Conservation (phyloP, 805 yeast genomes). For the Ogataea trehalophila region DNA sequence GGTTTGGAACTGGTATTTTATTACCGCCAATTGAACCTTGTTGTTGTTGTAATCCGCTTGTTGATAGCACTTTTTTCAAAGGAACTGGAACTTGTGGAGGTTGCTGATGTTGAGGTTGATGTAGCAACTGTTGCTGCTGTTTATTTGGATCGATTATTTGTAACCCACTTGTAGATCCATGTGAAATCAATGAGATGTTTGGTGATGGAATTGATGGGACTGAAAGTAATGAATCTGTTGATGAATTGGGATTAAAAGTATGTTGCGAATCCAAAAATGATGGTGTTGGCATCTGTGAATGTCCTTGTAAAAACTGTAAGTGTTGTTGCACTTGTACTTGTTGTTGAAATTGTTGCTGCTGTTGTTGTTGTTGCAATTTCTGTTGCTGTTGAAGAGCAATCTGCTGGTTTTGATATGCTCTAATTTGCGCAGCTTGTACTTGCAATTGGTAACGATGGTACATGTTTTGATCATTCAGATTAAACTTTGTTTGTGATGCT, state of each 20-base stretch:
- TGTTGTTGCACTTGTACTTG: slow-evolving; percentile 2
- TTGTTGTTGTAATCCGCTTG: too few relatives aligned
- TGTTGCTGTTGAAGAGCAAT: slow-evolving; percentile 14
- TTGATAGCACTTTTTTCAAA: too few relatives aligned
- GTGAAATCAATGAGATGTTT: not conserved
- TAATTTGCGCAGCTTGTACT: slow-evolving; percentile 18
- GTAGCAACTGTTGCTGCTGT: not conserved
- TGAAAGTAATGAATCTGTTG: too few relatives aligned
- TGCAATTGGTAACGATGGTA: slow-evolving; percentile 16
- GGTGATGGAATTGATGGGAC: too few relatives aligned
- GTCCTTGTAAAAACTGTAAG: not conserved
- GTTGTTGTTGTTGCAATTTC: slow-evolving; percentile 2
- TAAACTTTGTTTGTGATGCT: slow-evolving; percentile 18
- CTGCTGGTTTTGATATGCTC: slow-evolving; percentile 17
- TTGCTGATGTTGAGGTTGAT: not conserved
- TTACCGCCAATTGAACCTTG: not conserved
- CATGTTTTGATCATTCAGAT: slow-evolving; percentile 8
- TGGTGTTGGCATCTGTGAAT: not conserved
- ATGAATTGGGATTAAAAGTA: too few relatives aligned
- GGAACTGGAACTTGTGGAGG: not conserved
- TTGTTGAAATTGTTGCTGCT: slow-evolving; percentile 4
- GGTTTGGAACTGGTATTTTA: not conserved
- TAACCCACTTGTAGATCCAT: not conserved
- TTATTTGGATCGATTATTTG: not conserved
- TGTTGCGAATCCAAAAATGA: not conserved